phyloP scores from a whole-genome alignment of 352 stramenopile species.

The Phytophthora megakarya region DNA sequence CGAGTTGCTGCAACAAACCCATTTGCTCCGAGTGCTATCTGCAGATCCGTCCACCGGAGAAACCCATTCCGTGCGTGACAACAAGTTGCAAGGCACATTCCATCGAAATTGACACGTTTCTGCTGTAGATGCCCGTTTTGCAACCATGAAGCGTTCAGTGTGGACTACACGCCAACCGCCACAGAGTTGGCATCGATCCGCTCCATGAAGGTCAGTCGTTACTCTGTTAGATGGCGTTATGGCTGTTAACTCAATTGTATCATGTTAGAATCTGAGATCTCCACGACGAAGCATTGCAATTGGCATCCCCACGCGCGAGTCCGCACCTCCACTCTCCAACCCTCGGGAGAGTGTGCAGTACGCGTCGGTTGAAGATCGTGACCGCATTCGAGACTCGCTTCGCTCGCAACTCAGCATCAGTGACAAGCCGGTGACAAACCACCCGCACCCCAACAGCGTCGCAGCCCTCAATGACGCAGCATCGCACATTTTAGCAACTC shows the following conservation, averaged over 20 bases:
- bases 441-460: slow-evolving; percentile 49
- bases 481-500: slow-evolving; percentile 42
- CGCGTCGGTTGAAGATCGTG: slow-evolving; percentile 74
- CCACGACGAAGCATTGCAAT: slow-evolving; percentile 41
- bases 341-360: slow-evolving; percentile 44
- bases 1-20: slow-evolving; percentile 68
- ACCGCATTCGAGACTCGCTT: slow-evolving; percentile 76
- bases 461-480: slow-evolving; percentile 47
- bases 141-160: slow-evolving; percentile 64
- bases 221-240: slow-evolving; percentile 1
- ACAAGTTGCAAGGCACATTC: neutral
- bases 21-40: slow-evolving; percentile 80
- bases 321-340: slow-evolving; percentile 10
- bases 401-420: slow-evolving; percentile 72
- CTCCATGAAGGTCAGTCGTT: slow-evolving; percentile 38
- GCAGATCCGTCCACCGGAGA: slow-evolving; percentile 61
- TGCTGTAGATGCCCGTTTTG: slow-evolving; percentile 77
- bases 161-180: slow-evolving; percentile 55
- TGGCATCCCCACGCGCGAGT: slow-evolving; percentile 34
- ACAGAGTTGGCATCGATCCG: slow-evolving; percentile 56
- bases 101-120: slow-evolving; percentile 1
- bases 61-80: slow-evolving; percentile 46
- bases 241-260: slow-evolving; percentile 19
- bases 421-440: slow-evolving; percentile 54
- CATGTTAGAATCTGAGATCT: slow-evolving; percentile 34